Evolutionary conservation across 805 yeast genomes (phyloP).

Genomic region (Candida awuae): DNA sequence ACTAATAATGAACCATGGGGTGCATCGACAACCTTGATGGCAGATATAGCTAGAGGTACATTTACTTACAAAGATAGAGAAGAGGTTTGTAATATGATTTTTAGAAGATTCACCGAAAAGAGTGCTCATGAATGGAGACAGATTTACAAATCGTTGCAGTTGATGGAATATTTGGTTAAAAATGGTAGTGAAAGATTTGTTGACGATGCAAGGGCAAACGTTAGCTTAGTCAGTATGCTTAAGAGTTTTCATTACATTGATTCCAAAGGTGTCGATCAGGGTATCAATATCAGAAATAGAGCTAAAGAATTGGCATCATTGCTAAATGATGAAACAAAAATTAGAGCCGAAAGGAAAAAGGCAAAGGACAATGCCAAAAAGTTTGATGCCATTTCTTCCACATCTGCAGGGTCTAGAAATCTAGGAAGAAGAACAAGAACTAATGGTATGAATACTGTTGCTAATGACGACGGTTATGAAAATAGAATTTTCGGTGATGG

Average conservation of each 20-base stretch:
- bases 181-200: constrained; percentile 93
- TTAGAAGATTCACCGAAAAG: constrained; percentile 90
- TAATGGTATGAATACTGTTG: constrained; percentile 16
- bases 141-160: constrained; percentile 86
- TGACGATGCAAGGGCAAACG: constrained; percentile 84
- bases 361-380: constrained; percentile 82
- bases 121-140: constrained; percentile 97
- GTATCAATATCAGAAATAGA: constrained; percentile 87
- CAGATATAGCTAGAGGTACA: constrained; percentile 91
- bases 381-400: constrained; percentile 57
- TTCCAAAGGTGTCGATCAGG: constrained; percentile 91
- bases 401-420: constrained; percentile 21
- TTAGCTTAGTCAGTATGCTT: constrained; percentile 62
- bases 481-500: constrained; percentile 62
- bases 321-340: constrained; percentile 65
- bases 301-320: constrained; percentile 67
- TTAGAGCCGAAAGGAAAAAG: constrained; percentile 81
- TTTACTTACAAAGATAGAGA: constrained; percentile 77
- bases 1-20: constrained; percentile 99
- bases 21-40: constrained; percentile 84
- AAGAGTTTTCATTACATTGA: constrained; percentile 92
- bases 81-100: constrained; percentile 68
- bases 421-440: constrained; percentile 9
- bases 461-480: constrained; percentile 33
- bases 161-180: constrained; percentile 82